A percentile compares a stretch with the other conserved stretches of the same genome.
phyloP scores from a whole-genome alignment of 1,284 basidiomycete genomes.

The Cerioporus squamosus region DNA sequence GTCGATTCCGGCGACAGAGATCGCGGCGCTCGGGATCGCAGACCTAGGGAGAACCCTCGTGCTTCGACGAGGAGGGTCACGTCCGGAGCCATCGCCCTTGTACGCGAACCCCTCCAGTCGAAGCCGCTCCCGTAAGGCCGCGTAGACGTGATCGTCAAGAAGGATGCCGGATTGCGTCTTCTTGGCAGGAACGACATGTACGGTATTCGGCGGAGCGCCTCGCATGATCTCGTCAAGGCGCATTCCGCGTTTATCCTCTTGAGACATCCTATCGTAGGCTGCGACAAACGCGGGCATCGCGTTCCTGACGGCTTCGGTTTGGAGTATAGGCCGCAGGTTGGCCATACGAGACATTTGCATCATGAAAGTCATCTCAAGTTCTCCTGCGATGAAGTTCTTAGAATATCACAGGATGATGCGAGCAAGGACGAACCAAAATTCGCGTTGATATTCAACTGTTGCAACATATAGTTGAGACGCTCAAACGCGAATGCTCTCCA shows the following conservation, averaged over 20 bases:
- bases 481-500: background rate
- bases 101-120: background rate
- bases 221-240: background rate
- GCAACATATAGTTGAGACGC: slow-evolving; percentile 1
- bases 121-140: background rate
- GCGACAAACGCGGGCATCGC: background rate
- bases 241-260: background rate
- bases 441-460: background rate
- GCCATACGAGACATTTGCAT: background rate
- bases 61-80: background rate
- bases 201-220: background rate
- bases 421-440: background rate
- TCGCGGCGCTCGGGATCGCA: too few species aligned
- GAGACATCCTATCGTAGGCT: background rate
- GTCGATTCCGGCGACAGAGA: background rate
- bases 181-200: background rate
- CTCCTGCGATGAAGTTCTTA: background rate
- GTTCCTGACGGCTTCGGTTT: background rate
- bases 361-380: background rate
- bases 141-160: background rate
- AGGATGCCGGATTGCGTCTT: background rate
- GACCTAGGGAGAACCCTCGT: too few species aligned
- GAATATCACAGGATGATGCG: background rate
- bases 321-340: background rate
- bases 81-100: background rate